A percentile compares a stretch with the other conserved stretches of the same genome.
phyloP scores from a whole-genome alignment of 2,329 filamentous ascomycete species.

The Diaporthe amygdali region DNA sequence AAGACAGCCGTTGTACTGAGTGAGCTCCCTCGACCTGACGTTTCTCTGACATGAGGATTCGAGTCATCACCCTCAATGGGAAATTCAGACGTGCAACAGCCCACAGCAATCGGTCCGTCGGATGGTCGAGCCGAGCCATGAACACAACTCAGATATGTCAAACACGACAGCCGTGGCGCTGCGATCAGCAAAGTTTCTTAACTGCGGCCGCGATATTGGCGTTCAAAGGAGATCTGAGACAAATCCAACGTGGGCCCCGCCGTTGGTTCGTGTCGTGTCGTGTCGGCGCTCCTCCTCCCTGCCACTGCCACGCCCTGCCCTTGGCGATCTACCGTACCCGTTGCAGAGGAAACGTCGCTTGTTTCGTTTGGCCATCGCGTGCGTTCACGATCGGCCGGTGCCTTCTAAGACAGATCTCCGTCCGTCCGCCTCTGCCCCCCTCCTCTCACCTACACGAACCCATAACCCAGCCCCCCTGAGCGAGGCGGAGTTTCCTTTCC shows the following conservation, averaged over 20 bases:
- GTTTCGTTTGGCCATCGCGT: constrained; percentile 9
- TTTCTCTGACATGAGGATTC: not conserved
- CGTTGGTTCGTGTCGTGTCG: not conserved
- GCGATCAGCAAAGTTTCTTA: not conserved
- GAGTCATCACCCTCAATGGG: not conserved
- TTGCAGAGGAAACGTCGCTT: not conserved
- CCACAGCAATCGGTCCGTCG: not conserved
- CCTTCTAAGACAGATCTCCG: constrained; percentile 5
- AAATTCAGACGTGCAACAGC: not conserved
- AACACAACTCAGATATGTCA: constrained; percentile 16
- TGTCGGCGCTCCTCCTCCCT: not conserved
- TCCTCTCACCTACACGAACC: no score
- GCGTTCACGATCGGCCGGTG: constrained; percentile 4
- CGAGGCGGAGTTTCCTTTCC: not conserved
- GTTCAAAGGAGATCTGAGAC: not conserved
- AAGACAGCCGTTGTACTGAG: not conserved
- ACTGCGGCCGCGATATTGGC: not conserved
- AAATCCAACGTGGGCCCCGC: not conserved
- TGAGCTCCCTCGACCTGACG: not conserved
- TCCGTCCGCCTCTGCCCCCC: not conserved
- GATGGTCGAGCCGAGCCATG: constrained; percentile 16
- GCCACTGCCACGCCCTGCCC: not conserved
- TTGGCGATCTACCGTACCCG: constrained; percentile 11
- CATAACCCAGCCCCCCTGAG: not conserved
- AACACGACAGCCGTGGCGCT: not conserved